A percentile compares a stretch with the other conserved stretches of the same genome.
Conservation (phyloP, 179 eudicot genomes). For the Spinacia oleracea region DNA sequence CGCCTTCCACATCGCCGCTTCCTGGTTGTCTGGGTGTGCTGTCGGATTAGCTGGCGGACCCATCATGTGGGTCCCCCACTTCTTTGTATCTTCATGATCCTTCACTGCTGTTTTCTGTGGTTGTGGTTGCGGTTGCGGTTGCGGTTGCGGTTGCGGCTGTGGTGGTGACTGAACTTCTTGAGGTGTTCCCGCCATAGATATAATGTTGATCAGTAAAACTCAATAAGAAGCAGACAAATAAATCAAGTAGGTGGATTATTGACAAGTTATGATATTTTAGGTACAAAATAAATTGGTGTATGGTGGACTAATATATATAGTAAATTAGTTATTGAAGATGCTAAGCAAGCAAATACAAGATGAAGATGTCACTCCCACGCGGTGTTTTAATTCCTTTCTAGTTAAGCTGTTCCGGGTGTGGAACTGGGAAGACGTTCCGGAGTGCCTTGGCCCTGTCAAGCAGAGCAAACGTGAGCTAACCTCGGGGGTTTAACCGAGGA, state of each 20-base stretch:
- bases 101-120: conserved; percentile 2
- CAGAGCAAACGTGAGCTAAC: too few relatives aligned
- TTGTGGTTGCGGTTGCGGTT: conserved; percentile 11
- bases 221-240: background rate
- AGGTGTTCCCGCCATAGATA: conserved; percentile 13
- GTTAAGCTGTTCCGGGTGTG: too few relatives aligned
- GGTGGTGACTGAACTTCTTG: conserved; percentile 3
- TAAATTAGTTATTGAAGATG: too few relatives aligned
- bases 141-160: background rate
- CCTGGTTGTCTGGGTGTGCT: conserved; percentile 61
- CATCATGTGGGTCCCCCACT: conserved; percentile 82
- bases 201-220: background rate
- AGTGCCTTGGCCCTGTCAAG: too few relatives aligned
- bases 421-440: too few relatives aligned
- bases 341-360: conserved; percentile 1
- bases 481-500: too few relatives aligned
- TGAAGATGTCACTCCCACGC: background rate
- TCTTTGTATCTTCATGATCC: conserved; percentile 35
- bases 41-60: conserved; percentile 67
- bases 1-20: conserved; percentile 61
- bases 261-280: too few relatives aligned
- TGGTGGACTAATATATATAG: conserved; percentile 2
- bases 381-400: background rate
- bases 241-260: background rate
- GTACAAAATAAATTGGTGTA: background rate